Conservation (phyloP, 805 yeast genomes). For the Ogataea nitratoaversa region DNA sequence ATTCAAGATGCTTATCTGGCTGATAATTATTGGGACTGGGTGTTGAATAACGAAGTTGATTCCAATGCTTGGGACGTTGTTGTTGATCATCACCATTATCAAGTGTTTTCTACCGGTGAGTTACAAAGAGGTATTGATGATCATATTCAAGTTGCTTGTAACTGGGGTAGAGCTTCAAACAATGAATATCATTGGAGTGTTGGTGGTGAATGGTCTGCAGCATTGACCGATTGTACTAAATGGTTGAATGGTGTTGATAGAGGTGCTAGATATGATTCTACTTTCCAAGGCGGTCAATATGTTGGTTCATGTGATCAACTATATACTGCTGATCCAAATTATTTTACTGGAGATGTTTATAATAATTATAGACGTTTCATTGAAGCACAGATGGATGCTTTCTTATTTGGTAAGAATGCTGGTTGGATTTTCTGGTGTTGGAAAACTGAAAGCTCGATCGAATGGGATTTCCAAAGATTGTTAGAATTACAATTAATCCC, state of each 20-base stretch:
- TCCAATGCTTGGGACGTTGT: conserved; percentile 52
- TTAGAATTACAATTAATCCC: conserved; percentile 65
- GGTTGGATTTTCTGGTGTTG: conserved; percentile 97
- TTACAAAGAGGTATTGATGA: conserved; percentile 54
- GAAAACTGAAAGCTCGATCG: conserved; percentile 79
- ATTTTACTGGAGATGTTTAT: conserved; percentile 61
- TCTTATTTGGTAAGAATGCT: conserved; percentile 41
- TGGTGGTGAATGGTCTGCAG: conserved; percentile 89
- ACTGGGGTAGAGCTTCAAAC: conserved; percentile 35
- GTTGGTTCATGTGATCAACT: conserved; percentile 61
- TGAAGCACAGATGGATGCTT: conserved; percentile 91
- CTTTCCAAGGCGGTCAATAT: conserved; percentile 35
- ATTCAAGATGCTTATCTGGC: conserved; percentile 78
- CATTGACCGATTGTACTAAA: conserved; percentile 83
- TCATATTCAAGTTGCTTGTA: conserved; percentile 56
- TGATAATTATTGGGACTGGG: conserved; percentile 58
- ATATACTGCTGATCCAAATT: conserved; percentile 34
- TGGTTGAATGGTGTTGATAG: conserved; percentile 86
- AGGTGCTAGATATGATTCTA: conserved; percentile 78
- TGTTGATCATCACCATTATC: conserved; percentile 88
- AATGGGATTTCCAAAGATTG: conserved; percentile 79
- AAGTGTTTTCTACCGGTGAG: conserved; percentile 68
- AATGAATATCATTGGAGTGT: conserved; percentile 68
- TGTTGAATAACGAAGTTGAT: conserved; percentile 37
- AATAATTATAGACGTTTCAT: conserved; percentile 60